These are phyloP conservation scores for Tetrahymena malaccensis DNA, from an alignment of 73 alveolate genomes.

Conservation along the genomic window DNA sequence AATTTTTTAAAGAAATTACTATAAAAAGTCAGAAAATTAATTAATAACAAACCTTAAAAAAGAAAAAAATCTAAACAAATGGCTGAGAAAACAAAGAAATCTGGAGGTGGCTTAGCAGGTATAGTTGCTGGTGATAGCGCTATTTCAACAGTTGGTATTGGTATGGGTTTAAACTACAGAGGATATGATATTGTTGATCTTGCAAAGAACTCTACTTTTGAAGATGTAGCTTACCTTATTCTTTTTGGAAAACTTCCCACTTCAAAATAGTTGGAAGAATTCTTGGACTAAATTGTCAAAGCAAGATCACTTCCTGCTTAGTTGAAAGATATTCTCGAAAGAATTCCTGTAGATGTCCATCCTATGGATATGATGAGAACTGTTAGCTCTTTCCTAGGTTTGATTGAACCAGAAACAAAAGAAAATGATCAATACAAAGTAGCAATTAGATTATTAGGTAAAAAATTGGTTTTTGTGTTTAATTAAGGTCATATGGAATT, in stretches of 20 bases:
- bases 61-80: neutral
- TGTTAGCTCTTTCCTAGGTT: constrained; percentile 47
- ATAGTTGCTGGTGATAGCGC: constrained; percentile 56
- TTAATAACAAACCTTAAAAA: too few species aligned
- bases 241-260: constrained; percentile 47
- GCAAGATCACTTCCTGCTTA: constrained; percentile 42
- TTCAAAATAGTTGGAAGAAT: constrained; percentile 16
- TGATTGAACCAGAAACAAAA: constrained; percentile 56
- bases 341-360: constrained; percentile 55
- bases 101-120: constrained; percentile 58
- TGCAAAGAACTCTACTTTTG: constrained; percentile 48
- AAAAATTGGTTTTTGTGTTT: neutral
- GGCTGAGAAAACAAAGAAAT: neutral
- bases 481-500: neutral
- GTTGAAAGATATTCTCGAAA: constrained; percentile 40
- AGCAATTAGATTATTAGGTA: constrained; percentile 44
- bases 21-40: neutral
- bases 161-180: constrained; percentile 58
- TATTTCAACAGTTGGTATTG: constrained; percentile 62
- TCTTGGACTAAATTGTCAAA: constrained; percentile 13
- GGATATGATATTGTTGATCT: constrained; percentile 56
- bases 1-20: neutral
- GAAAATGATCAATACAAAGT: constrained; percentile 22
- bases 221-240: constrained; percentile 61
- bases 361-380: constrained; percentile 74